These are phyloP conservation scores for Trichoderma atroviride DNA, from an alignment of 2,329 filamentous ascomycete genomes.

Conservation along the genomic window DNA sequence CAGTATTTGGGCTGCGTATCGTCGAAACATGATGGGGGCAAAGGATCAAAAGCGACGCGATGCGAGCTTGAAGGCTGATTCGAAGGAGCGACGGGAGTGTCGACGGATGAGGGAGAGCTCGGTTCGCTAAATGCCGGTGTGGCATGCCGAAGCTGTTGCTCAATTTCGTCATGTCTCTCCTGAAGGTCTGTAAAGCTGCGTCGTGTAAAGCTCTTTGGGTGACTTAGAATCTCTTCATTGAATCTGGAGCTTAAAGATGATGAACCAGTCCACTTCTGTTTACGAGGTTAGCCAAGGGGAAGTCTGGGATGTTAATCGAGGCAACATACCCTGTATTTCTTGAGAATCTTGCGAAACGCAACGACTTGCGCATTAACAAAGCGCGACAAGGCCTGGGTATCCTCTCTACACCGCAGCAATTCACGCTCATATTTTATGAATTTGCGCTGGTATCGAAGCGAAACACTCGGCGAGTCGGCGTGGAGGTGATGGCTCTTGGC, in stretches of 20 bases:
- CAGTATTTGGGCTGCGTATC: conserved; percentile 61
- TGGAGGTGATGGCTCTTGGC: conserved; percentile 45
- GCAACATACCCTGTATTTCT: conserved; percentile 71
- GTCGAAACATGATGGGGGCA: conserved; percentile 37
- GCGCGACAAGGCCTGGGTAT: conserved; percentile 69
- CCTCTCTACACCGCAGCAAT: conserved; percentile 64
- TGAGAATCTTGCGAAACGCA: conserved; percentile 80
- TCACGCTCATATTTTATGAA: conserved; percentile 58
- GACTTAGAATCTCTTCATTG: conserved; percentile 64
- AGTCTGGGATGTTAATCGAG: neutral
- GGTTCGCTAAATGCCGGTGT: conserved; percentile 46
- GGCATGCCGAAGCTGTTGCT: conserved; percentile 50
- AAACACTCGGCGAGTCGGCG: conserved; percentile 36
- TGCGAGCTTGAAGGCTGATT: conserved; percentile 4
- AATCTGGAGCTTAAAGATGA: conserved; percentile 66
- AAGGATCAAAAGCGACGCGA: conserved; percentile 36
- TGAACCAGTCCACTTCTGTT: conserved; percentile 81
- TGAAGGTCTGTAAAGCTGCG: conserved; percentile 62
- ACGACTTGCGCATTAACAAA: conserved; percentile 74
- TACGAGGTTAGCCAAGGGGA: neutral
- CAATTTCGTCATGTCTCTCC: conserved; percentile 54
- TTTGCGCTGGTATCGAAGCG: conserved; percentile 53
- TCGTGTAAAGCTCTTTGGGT: conserved; percentile 72
- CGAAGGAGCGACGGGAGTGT: conserved; percentile 29
- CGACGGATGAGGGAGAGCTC: conserved; percentile 43